phyloP scores from a whole-genome alignment of 768 basidiomycete genomes.

The Boletus tylopilopsis region DNA sequence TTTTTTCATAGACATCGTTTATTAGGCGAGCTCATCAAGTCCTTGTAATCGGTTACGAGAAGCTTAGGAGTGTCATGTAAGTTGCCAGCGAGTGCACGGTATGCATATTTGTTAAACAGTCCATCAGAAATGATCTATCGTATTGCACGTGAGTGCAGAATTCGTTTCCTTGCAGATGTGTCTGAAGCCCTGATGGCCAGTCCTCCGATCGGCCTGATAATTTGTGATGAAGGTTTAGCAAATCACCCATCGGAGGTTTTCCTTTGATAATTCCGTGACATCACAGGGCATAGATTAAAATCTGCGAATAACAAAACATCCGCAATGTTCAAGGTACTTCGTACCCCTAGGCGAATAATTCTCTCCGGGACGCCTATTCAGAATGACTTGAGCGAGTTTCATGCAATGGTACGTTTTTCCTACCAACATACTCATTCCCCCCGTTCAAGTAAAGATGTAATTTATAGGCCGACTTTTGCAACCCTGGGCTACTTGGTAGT shows the following conservation, averaged over 20 bases:
- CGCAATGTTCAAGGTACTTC: slow-evolving; percentile 75
- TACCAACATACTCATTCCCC: background rate
- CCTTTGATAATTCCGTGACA: background rate
- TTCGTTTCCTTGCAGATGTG: background rate
- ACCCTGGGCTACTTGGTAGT: slow-evolving; percentile 82
- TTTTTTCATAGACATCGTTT: background rate
- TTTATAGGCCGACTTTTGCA: slow-evolving; percentile 83
- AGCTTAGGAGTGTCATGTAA: slow-evolving; percentile 78
- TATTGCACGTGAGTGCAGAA: slow-evolving; percentile 55
- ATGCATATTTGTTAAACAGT: slow-evolving; percentile 1
- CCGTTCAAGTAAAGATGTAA: background rate
- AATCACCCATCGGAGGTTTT: background rate
- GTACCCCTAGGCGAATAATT: slow-evolving; percentile 76
- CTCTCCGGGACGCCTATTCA: slow-evolving; percentile 97
- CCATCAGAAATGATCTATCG: slow-evolving; percentile 48
- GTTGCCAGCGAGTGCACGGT: slow-evolving; percentile 19
- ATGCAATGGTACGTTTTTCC: slow-evolving; percentile 76
- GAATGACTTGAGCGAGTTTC: slow-evolving; percentile 93
- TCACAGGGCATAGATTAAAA: slow-evolving; percentile 82
- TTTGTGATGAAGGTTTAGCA: slow-evolving; percentile 86
- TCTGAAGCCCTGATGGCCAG: slow-evolving; percentile 34
- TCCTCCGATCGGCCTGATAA: slow-evolving; percentile 87
- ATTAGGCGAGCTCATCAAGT: slow-evolving; percentile 76
- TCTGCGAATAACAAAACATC: slow-evolving; percentile 90
- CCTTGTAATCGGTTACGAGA: slow-evolving; percentile 93